These are phyloP conservation scores for Colletotrichum aenigma DNA, from an alignment of 2,329 filamentous ascomycete genomes.

Conservation along the genomic window DNA sequence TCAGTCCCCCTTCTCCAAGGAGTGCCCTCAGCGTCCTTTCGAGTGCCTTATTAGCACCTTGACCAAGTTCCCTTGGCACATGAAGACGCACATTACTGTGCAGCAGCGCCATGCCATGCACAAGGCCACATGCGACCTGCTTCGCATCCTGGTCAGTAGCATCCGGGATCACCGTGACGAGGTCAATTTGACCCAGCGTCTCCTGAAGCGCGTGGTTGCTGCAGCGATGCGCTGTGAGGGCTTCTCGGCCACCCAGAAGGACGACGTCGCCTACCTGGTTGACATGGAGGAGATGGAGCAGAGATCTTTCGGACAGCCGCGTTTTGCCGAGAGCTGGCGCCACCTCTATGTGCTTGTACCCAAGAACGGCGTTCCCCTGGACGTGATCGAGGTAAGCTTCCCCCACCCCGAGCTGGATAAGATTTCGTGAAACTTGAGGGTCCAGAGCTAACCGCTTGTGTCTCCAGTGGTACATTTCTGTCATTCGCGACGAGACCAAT, in stretches of 20 bases:
- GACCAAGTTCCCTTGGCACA: slow-evolving; percentile 68
- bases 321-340: slow-evolving; percentile 51
- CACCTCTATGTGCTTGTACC: slow-evolving; percentile 57
- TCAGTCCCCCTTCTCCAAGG: slow-evolving; percentile 64
- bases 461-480: slow-evolving; percentile 58
- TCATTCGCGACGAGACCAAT: slow-evolving; percentile 58
- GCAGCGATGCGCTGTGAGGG: slow-evolving; percentile 63
- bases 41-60: slow-evolving; percentile 69
- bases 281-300: slow-evolving; percentile 38
- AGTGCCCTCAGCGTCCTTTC: slow-evolving; percentile 68
- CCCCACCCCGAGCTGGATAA: neutral
- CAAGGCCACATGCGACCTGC: slow-evolving; percentile 52
- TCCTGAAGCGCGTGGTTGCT: slow-evolving; percentile 57
- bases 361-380: slow-evolving; percentile 51
- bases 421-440: neutral
- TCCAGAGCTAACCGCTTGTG: slow-evolving; percentile 18
- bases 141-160: slow-evolving; percentile 28
- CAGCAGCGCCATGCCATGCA: slow-evolving; percentile 59
- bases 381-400: slow-evolving; percentile 58
- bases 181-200: slow-evolving; percentile 53
- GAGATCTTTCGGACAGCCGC: slow-evolving; percentile 50
- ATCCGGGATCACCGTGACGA: slow-evolving; percentile 37
- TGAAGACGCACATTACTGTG: slow-evolving; percentile 60
- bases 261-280: slow-evolving; percentile 55
- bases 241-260: slow-evolving; percentile 66